A percentile compares a stretch with the other conserved stretches of the same genome.
Conservation (phyloP, 352 stramenopile genomes). For the Globisporangium orthogonon region DNA sequence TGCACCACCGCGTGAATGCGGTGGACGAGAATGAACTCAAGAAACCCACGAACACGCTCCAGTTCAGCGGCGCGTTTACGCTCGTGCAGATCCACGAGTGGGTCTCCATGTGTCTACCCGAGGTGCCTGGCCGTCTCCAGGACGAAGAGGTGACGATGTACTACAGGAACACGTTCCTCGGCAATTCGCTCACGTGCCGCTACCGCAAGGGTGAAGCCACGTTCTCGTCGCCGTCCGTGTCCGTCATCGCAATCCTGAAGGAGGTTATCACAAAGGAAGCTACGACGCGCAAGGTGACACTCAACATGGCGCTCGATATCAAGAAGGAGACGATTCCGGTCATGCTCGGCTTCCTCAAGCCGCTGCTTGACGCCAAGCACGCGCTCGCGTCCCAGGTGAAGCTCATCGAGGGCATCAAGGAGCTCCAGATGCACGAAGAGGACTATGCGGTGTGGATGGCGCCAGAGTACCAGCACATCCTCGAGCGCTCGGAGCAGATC, state of each 20-base stretch:
- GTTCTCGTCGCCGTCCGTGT: slow-evolving; percentile 75
- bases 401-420: slow-evolving; percentile 80
- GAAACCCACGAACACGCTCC: slow-evolving; percentile 50
- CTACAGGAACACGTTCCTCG: slow-evolving; percentile 76
- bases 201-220: slow-evolving; percentile 69
- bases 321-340: slow-evolving; percentile 71
- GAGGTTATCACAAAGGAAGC: slow-evolving; percentile 84
- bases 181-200: slow-evolving; percentile 62
- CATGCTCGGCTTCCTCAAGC: slow-evolving; percentile 60
- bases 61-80: slow-evolving; percentile 71
- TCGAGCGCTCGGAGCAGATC: slow-evolving; percentile 60
- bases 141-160: slow-evolving; percentile 64
- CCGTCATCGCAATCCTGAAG: slow-evolving; percentile 80
- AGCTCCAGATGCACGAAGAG: slow-evolving; percentile 76
- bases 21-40: slow-evolving; percentile 47
- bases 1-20: slow-evolving; percentile 76
- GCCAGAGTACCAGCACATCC: slow-evolving; percentile 74
- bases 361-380: slow-evolving; percentile 64
- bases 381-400: slow-evolving; percentile 69
- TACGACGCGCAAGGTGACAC: slow-evolving; percentile 62
- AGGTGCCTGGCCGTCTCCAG: slow-evolving; percentile 66
- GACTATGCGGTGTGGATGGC: slow-evolving; percentile 70
- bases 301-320: slow-evolving; percentile 78
- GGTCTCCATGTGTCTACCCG: slow-evolving; percentile 70
- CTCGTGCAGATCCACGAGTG: slow-evolving; percentile 85